These are phyloP conservation scores for Candida glaebosa DNA, from an alignment of 805 yeast species.

Conservation along the genomic window DNA sequence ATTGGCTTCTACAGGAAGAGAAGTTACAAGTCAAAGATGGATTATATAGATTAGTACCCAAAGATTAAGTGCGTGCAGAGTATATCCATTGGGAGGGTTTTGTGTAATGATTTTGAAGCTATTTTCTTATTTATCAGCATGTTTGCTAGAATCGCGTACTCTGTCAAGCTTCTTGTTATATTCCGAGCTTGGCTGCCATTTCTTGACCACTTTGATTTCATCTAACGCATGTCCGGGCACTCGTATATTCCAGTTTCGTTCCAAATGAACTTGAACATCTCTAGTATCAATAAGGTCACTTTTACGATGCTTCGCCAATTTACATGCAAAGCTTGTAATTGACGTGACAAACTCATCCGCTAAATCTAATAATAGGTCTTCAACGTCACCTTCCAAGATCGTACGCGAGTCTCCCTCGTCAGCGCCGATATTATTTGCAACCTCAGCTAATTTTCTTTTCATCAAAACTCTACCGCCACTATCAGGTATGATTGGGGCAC, in stretches of 20 bases:
- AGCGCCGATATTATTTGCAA: conserved; percentile 75
- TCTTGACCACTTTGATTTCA: conserved; percentile 76
- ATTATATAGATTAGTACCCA: conserved; percentile 26
- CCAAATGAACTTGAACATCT: conserved; percentile 89
- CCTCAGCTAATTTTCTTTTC: conserved; percentile 83
- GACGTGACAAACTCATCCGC: conserved; percentile 94
- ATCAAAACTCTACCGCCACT: conserved; percentile 81
- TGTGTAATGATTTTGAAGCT: too few species aligned
- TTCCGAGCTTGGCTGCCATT: conserved; percentile 60
- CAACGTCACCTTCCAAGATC: conserved; percentile 90
- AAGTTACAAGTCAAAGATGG: conserved; percentile 32
- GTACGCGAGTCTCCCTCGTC: conserved; percentile 92
- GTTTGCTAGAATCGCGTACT: neutral
- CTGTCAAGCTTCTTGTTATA: conserved; percentile 56
- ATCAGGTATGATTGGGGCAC: conserved; percentile 27
- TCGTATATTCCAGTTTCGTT: conserved; percentile 90
- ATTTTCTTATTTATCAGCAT: neutral
- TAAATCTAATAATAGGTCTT: conserved; percentile 81
- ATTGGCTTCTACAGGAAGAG: conserved; percentile 42
- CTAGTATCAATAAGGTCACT: conserved; percentile 80
- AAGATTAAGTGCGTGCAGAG: neutral
- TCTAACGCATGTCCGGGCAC: conserved; percentile 92
- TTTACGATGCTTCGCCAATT: conserved; percentile 91
- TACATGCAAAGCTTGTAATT: conserved; percentile 89
- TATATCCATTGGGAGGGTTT: neutral